These are phyloP conservation scores for Clavariopsis aquatica DNA, from an alignment of 495 filamentous ascomycete species.

Conservation along the genomic window DNA sequence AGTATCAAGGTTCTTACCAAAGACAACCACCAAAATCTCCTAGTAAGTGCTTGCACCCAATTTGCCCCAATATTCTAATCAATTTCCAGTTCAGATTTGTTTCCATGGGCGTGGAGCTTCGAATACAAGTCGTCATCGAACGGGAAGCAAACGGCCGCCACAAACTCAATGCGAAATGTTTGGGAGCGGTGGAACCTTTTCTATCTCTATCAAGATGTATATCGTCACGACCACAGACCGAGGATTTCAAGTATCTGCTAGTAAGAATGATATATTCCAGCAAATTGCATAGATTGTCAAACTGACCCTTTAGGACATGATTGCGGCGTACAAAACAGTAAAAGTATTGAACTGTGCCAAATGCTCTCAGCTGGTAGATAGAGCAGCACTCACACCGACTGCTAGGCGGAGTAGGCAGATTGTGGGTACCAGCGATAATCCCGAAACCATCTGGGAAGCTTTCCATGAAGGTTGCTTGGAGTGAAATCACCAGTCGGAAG, in stretches of 20 bases:
- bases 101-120: conserved; percentile 9
- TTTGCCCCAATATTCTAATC: neutral
- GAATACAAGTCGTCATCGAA: conserved; percentile 29
- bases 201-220: conserved; percentile 31
- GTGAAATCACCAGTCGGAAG: conserved; percentile 6
- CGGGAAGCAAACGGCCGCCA: conserved; percentile 24
- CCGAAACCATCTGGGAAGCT: conserved; percentile 32
- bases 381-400: conserved; percentile 10
- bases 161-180: conserved; percentile 33
- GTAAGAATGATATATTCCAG: conserved; percentile 15
- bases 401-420: conserved; percentile 33
- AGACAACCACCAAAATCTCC: conserved; percentile 17
- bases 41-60: neutral
- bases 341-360: conserved; percentile 27
- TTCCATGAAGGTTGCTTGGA: conserved; percentile 39
- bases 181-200: conserved; percentile 24
- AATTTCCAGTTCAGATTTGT: conserved; percentile 20
- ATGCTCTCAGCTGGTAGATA: conserved; percentile 32
- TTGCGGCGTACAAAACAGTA: conserved; percentile 36
- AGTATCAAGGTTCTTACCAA: conserved; percentile 19
- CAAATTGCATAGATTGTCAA: no score
- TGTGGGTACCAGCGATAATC: conserved; percentile 6
- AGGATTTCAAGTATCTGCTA: conserved; percentile 37
- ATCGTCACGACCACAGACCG: conserved; percentile 23
- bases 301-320: conserved; percentile 38